These are phyloP conservation scores for Sporothrix brasiliensis DNA, from an alignment of 2,329 filamentous ascomycete species.

Conservation along the genomic window DNA sequence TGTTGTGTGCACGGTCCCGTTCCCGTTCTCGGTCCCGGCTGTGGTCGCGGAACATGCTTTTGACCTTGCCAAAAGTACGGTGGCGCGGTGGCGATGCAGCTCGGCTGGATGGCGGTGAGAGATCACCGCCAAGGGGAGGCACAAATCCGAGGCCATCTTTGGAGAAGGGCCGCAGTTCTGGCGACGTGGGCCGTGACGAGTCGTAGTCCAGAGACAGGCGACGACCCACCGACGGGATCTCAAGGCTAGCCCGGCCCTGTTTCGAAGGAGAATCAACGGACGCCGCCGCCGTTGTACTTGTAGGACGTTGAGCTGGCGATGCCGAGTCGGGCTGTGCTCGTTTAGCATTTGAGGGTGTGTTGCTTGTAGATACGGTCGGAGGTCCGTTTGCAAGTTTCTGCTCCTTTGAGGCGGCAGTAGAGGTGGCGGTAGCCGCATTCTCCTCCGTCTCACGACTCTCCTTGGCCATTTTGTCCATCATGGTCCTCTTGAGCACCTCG, in stretches of 20 bases:
- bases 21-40: slow-evolving; percentile 48
- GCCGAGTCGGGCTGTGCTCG: not conserved
- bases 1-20: slow-evolving; percentile 17
- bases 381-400: not conserved
- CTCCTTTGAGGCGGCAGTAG: not conserved
- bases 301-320: not conserved
- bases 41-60: slow-evolving; percentile 59
- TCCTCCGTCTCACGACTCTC: slow-evolving; percentile 54
- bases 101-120: slow-evolving; percentile 66
- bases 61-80: slow-evolving; percentile 56
- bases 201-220: slow-evolving; percentile 51
- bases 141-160: slow-evolving; percentile 53
- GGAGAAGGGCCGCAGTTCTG: slow-evolving; percentile 51
- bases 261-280: slow-evolving; percentile 23
- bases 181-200: slow-evolving; percentile 55
- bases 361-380: not conserved
- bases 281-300: too few relatives aligned
- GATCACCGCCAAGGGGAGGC: slow-evolving; percentile 62
- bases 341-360: not conserved
- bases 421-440: slow-evolving; percentile 31
- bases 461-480: slow-evolving; percentile 62
- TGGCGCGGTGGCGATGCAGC: slow-evolving; percentile 66
- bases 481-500: slow-evolving; percentile 63
- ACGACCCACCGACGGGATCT: slow-evolving; percentile 48
- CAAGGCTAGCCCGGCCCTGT: slow-evolving; percentile 51